A percentile compares a stretch with the other conserved stretches of the same genome.
phyloP scores from a whole-genome alignment of 352 stramenopile genomes.

The Globisporangium spiculum region DNA sequence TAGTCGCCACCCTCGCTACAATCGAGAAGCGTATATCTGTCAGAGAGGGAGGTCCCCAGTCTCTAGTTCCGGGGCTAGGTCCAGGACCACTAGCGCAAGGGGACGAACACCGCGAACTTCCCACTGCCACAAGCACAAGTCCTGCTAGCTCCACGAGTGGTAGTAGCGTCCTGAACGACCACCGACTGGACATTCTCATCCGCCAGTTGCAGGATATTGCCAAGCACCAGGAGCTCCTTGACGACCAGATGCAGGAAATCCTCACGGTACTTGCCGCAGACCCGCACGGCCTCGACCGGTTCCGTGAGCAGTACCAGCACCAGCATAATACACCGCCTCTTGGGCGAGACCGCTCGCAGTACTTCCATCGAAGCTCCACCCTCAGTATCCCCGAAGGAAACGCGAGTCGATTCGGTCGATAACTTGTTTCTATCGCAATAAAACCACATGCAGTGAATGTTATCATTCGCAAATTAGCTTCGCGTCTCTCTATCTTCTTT shows the following conservation, averaged over 20 bases:
- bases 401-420: background rate
- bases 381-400: background rate
- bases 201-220: constrained; percentile 29
- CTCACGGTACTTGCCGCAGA: constrained; percentile 4
- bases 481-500: constrained; percentile 1
- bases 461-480: background rate
- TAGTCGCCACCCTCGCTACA: constrained; percentile 4
- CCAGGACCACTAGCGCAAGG: background rate
- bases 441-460: background rate
- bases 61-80: background rate
- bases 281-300: constrained; percentile 19
- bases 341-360: constrained; percentile 23
- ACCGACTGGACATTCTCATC: constrained; percentile 22
- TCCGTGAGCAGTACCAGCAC: constrained; percentile 35
- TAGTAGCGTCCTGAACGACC: constrained; percentile 4
- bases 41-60: background rate
- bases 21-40: constrained; percentile 6
- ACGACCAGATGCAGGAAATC: constrained; percentile 32
- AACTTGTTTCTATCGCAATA: background rate
- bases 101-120: background rate
- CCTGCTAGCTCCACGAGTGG: background rate
- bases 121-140: background rate
- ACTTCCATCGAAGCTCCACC: constrained; percentile 11
- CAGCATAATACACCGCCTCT: constrained; percentile 25
- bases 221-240: constrained; percentile 30